A percentile compares a stretch with the other conserved stretches of the same genome.
Evolutionary conservation across 352 stramenopile species (phyloP).

Genomic region (Phytophthora capsici): DNA sequence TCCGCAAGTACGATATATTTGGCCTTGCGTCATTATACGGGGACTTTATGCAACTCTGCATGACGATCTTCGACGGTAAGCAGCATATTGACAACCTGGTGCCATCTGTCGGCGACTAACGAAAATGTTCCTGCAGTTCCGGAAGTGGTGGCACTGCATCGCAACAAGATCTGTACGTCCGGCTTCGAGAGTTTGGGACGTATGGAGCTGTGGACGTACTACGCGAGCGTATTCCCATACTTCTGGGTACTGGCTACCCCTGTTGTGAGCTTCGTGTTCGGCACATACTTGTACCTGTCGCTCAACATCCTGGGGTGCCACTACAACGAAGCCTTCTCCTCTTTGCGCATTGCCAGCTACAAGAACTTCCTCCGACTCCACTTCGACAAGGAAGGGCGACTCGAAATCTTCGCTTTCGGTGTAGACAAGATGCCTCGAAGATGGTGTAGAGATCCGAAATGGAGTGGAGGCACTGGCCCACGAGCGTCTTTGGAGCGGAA

Average conservation of each 20-base stretch:
- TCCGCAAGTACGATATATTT: slow-evolving; percentile 75
- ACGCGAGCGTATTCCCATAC: slow-evolving; percentile 87
- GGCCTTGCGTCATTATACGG: slow-evolving; percentile 65
- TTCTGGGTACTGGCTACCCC: slow-evolving; percentile 87
- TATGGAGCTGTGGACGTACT: slow-evolving; percentile 85
- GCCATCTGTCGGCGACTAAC: slow-evolving; percentile 3
- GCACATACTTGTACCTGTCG: slow-evolving; percentile 84
- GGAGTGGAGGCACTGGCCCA: slow-evolving; percentile 67
- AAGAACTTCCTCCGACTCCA: slow-evolving; percentile 91
- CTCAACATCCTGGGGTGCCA: slow-evolving; percentile 88
- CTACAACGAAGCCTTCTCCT: slow-evolving; percentile 92
- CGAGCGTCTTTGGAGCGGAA: slow-evolving; percentile 57
- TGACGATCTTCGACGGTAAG: slow-evolving; percentile 87
- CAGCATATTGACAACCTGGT: not conserved
- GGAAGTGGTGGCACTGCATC: slow-evolving; percentile 81
- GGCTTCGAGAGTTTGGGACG: slow-evolving; percentile 66
- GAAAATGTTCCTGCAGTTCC: slow-evolving; percentile 51
- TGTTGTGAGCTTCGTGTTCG: slow-evolving; percentile 82
- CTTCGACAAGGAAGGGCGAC: slow-evolving; percentile 72
- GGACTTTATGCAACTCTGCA: slow-evolving; percentile 75
- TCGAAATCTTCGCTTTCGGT: slow-evolving; percentile 85
- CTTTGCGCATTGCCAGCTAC: slow-evolving; percentile 88
- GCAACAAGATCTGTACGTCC: slow-evolving; percentile 81
- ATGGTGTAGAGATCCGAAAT: slow-evolving; percentile 84
- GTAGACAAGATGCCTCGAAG: slow-evolving; percentile 91